A percentile compares a stretch with the other conserved stretches of the same genome.
Evolutionary conservation across 2,329 filamentous ascomycete genomes (phyloP).

Genomic region (Colletotrichum liaoningense): DNA sequence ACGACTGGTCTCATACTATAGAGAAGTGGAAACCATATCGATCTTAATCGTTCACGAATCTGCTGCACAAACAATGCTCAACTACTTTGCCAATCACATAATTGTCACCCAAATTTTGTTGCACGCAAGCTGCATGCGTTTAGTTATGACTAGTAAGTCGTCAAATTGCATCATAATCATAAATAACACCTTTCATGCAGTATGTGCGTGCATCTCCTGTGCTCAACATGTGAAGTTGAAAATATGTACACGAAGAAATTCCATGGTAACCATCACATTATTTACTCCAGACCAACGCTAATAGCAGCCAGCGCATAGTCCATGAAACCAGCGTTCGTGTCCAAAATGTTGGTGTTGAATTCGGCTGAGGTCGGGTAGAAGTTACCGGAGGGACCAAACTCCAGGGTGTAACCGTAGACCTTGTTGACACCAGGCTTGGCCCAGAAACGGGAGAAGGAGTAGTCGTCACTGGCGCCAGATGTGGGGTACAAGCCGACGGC

Average conservation of each 20-base stretch:
- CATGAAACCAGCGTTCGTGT: constrained; percentile 55
- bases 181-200: not conserved
- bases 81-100: too few relatives aligned
- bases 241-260: not conserved
- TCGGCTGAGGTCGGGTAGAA: constrained; percentile 52
- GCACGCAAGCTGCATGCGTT: too few relatives aligned
- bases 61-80: too few relatives aligned
- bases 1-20: too few relatives aligned
- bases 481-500: constrained; percentile 49
- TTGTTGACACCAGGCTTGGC: constrained; percentile 48
- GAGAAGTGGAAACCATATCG: too few relatives aligned
- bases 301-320: constrained; percentile 48
- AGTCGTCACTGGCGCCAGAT: constrained; percentile 51
- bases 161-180: not conserved
- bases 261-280: not conserved
- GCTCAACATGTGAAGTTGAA: not conserved
- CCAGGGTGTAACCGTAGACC: constrained; percentile 51
- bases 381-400: constrained; percentile 50
- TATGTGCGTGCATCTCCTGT: not conserved
- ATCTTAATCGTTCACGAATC: too few relatives aligned
- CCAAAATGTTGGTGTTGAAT: constrained; percentile 53
- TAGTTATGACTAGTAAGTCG: not conserved
- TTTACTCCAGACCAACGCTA: constrained; percentile 41
- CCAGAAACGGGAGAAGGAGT: constrained; percentile 50
- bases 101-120: too few relatives aligned